These are phyloP conservation scores for Ceratobasidium theobromae DNA, from an alignment of 1,284 basidiomycete species.

Conservation along the genomic window DNA sequence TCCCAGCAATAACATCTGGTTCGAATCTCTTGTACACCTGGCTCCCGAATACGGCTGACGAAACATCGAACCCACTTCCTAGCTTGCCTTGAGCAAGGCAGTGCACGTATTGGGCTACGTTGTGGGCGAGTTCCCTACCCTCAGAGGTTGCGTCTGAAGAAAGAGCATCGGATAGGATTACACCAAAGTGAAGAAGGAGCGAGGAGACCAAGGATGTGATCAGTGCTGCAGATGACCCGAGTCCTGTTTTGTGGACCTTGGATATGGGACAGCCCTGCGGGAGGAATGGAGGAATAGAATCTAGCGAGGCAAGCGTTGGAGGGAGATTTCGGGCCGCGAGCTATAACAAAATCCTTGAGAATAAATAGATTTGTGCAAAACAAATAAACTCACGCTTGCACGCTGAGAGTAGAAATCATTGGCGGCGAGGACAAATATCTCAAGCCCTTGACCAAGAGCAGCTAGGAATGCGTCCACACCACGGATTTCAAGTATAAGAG, in stretches of 20 bases:
- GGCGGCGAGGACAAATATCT: constrained; percentile 84
- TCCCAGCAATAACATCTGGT: constrained; percentile 62
- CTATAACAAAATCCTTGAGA: constrained; percentile 40
- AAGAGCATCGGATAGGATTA: constrained; percentile 59
- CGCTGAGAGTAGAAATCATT: constrained; percentile 99
- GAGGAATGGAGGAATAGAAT: constrained; percentile 70
- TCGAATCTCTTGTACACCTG: constrained; percentile 92
- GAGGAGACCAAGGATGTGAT: constrained; percentile 92
- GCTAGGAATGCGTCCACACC: constrained; percentile 51
- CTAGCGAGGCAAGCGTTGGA: constrained; percentile 60
- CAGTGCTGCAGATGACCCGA: constrained; percentile 95
- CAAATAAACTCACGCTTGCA: constrained; percentile 60
- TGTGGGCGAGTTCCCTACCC: constrained; percentile 74
- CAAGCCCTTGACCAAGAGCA: constrained; percentile 56
- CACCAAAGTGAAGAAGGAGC: constrained; percentile 75
- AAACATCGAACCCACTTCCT: constrained; percentile 96
- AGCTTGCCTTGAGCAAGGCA: constrained; percentile 98
- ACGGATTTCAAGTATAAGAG: constrained; percentile 62
- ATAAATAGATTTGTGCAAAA: neutral
- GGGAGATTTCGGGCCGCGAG: constrained; percentile 62
- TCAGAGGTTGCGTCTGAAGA: constrained; percentile 44
- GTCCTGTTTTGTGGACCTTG: constrained; percentile 95
- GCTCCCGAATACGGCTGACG: constrained; percentile 91
- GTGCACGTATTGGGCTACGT: constrained; percentile 93
- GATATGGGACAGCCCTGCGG: constrained; percentile 68